Base-by-base conservation (phyloP, 768 basidiomycete genomes). In the Rhodosporidiobolus odoratus region DNA sequence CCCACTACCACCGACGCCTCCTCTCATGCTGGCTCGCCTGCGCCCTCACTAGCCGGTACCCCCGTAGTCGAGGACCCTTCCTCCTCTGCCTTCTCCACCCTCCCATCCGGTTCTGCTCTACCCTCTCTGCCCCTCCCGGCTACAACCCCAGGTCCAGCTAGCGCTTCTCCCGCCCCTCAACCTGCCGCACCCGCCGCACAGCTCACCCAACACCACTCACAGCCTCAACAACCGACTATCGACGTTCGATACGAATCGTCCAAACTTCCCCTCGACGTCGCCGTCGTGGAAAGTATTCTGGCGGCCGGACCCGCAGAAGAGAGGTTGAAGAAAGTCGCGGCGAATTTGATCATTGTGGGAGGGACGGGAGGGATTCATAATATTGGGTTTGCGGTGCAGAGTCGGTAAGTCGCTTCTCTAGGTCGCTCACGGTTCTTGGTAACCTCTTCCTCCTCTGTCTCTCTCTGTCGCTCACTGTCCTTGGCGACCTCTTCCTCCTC, bases 201-300 rank as follows among this genome's bases (percentile, higher is more conserved):
- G 53, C 32, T 9, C 37, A 27, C 21, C n/a, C n/a, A n/a, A n/a
- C n/a, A 15, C 57, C 59, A 38, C 48, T 21, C 56, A 45, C 23
- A 25, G 60, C 41, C 52, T 35, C 66, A 10, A 61, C 56, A 41
- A 64, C 71, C 48, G 48, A 50, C 19, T 8, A 58, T 78, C 77
- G 92, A 95, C 78, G 85, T 94, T 6, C 84, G 84, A 65, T 87
- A 86, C 75, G 92, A 94, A 80, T 89, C 92, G 27, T 88, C 88
- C 79, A 94, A 93, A 79, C 82, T 94, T 48, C 92, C 94, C 2
- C 82, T 96, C 65, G 93, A 96, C 77, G 89, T 94, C 16, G 93
- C 92, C 13, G 90, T 96, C 69, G 91, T 91, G 81, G 93, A 95
- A 78, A 90, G 91, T 75, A 86, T 91, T 15, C 84, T 91, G n/a